Evolutionary conservation across 306 rosid genomes (phyloP).

Genomic region (Citrullus mucosospermus): DNA sequence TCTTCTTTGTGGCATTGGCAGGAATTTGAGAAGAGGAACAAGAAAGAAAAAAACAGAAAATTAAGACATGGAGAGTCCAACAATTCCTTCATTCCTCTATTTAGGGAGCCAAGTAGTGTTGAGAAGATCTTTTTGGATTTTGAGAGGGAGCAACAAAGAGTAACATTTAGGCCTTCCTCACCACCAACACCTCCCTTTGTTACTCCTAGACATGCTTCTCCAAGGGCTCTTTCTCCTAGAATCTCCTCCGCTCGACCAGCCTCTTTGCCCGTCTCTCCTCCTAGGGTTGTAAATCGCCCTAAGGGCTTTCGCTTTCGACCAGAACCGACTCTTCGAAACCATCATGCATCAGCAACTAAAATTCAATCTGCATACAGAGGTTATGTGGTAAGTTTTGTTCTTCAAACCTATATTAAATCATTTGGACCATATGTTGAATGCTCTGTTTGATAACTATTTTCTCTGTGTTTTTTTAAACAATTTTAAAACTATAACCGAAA

Average conservation of each 20-base stretch:
- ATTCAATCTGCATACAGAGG: conserved; percentile 88
- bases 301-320: conserved; percentile 53
- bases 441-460: not conserved
- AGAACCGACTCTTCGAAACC: conserved; percentile 66
- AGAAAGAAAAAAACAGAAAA: conserved; percentile 76
- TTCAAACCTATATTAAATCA: not conserved
- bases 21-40: conserved; percentile 60
- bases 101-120: conserved; percentile 90
- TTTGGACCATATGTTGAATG: not conserved
- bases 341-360: conserved; percentile 77
- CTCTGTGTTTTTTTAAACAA: too few relatives aligned
- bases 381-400: conserved; percentile 46
- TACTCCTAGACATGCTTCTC: conserved; percentile 21
- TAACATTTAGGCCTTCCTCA: conserved; percentile 38
- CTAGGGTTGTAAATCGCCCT: conserved; percentile 18
- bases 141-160: conserved; percentile 82
- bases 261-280: conserved; percentile 23
- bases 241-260: conserved; percentile 10
- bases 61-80: conserved; percentile 66
- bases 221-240: conserved; percentile 8
- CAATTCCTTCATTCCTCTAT: conserved; percentile 76
- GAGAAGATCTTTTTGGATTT: conserved; percentile 92
- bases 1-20: conserved; percentile 6
- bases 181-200: conserved; percentile 54
- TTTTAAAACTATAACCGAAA: too few relatives aligned